Evolutionary conservation across 2,329 filamentous ascomycete genomes (phyloP).

Genomic region (Penicillium brasilianum): DNA sequence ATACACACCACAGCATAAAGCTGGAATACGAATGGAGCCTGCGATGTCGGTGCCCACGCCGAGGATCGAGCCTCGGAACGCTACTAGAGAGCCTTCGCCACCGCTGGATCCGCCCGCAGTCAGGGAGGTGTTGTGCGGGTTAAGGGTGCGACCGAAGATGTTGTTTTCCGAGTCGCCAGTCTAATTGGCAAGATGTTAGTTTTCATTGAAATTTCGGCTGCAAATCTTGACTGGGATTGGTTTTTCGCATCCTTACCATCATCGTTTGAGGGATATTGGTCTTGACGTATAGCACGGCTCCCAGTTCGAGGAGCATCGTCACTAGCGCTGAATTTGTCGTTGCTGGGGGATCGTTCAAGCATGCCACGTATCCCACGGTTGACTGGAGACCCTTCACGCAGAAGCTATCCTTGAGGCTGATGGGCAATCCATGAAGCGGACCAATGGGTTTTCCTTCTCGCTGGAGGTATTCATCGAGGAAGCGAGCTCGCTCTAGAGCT

Average conservation of each 20-base stretch:
- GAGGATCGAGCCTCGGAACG: constrained; percentile 43
- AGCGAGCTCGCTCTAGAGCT: constrained; percentile 43
- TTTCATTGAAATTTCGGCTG: background rate
- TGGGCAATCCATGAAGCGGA: constrained; percentile 47
- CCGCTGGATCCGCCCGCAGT: constrained; percentile 39
- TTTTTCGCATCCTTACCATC: constrained; percentile 29
- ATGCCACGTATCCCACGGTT: constrained; percentile 33
- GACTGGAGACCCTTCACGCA: constrained; percentile 28
- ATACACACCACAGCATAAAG: constrained; percentile 42
- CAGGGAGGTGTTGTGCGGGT: constrained; percentile 36
- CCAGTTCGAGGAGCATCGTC: constrained; percentile 32
- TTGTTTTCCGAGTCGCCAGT: constrained; percentile 38
- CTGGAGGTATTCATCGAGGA: constrained; percentile 42
- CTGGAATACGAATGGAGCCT: constrained; percentile 45
- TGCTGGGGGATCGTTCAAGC: constrained; percentile 26
- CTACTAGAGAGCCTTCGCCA: constrained; percentile 44
- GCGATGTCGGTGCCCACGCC: constrained; percentile 46
- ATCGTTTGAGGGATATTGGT: constrained; percentile 42
- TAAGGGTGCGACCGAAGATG: constrained; percentile 36
- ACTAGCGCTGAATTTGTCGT: constrained; percentile 31
- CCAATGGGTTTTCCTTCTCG: constrained; percentile 38
- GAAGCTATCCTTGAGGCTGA: constrained; percentile 45
- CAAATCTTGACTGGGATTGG: background rate
- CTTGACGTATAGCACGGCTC: constrained; percentile 42
- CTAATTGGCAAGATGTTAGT: constrained; percentile 12